Base-by-base conservation (phyloP, 2,329 filamentous ascomycete genomes). In the Cercospora zeina region DNA sequence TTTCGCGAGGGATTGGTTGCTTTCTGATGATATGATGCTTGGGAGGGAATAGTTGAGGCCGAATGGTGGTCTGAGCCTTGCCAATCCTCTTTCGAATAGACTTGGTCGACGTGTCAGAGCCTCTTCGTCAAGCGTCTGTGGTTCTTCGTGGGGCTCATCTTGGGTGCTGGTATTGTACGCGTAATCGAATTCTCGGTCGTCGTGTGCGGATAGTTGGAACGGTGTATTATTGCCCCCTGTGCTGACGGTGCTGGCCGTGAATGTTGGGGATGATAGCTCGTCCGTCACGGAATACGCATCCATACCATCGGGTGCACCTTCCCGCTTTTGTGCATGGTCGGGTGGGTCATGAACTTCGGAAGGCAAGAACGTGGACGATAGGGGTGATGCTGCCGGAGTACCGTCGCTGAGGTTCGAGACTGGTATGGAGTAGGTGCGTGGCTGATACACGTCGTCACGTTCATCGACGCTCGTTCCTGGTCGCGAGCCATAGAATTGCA, bases 201-300 rank as follows among this genome's bases (percentile, higher is more conserved):
- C 53, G 36, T 66, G 66, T 9, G 62, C 49, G 4, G 66, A 65
- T 10, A 71, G 65, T 27, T 67, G 68, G 61, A 67, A 70, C 31
- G 71, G 70, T 24, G 69, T 71, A 51, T 65, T 67, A 51, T 71
- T 45, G 54, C 65, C 70, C 27, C 60, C 66, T 11, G 71, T 71
- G 63, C 70, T 73, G 24, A 74, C 55, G 14, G 74, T 75, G 34
- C 68, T 68, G 42, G 69, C 71, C 33, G 69, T 71, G 62, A 75
- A 74, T 11, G 71, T 72, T 8, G 74, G 74, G 3, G 74, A 75
- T 21, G 61, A 59, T 27, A 72, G 61, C 50, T 68, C 69, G 55
- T 68, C 64, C 53, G 49, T 47, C 11, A 16, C 62, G 31, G 62
- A 33, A 16, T 66, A 54, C 30, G 62, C 59, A 19, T 54, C 51